Conservation (phyloP, 768 basidiomycete genomes). For the Mrakia blollopis region DNA sequence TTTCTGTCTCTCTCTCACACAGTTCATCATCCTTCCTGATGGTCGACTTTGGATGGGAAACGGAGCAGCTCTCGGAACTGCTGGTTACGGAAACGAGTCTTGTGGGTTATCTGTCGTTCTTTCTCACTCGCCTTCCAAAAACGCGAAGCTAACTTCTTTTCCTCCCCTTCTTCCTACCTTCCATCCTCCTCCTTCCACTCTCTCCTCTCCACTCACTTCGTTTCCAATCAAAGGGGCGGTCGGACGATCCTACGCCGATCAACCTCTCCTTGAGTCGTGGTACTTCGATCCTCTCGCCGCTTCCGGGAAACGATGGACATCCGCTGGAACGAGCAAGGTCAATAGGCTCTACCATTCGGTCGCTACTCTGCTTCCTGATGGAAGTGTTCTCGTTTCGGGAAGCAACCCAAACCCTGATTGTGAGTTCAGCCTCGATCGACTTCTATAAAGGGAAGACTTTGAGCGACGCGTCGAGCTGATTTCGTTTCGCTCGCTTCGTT, state of each 20-base stretch:
- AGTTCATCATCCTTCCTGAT: conserved; percentile 76
- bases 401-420: conserved; percentile 54
- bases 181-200: too few species aligned
- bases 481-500: too few species aligned
- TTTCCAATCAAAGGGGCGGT: conserved; percentile 38
- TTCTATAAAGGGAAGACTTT: too few species aligned
- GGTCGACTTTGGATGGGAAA: conserved; percentile 66
- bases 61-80: conserved; percentile 78
- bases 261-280: conserved; percentile 54
- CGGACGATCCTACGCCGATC: conserved; percentile 60
- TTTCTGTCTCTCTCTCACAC: conserved; percentile 38
- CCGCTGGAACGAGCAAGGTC: conserved; percentile 59
- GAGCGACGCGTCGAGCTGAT: too few species aligned
- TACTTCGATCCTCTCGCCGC: conserved; percentile 53
- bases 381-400: conserved; percentile 79
- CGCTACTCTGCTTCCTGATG: conserved; percentile 77
- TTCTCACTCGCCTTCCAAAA: conserved; percentile 24
- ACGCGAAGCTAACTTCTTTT: conserved; percentile 39
- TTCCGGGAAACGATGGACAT: conserved; percentile 68
- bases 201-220: background rate
- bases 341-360: conserved; percentile 86
- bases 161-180: too few species aligned
- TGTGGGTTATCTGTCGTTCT: conserved; percentile 46
- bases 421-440: background rate
- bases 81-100: conserved; percentile 67